Evolutionary conservation across 2,329 filamentous ascomycete species (phyloP), one percentile per base, ranked within the genome.

Genomic region (Verticillium isaacii): DNA sequence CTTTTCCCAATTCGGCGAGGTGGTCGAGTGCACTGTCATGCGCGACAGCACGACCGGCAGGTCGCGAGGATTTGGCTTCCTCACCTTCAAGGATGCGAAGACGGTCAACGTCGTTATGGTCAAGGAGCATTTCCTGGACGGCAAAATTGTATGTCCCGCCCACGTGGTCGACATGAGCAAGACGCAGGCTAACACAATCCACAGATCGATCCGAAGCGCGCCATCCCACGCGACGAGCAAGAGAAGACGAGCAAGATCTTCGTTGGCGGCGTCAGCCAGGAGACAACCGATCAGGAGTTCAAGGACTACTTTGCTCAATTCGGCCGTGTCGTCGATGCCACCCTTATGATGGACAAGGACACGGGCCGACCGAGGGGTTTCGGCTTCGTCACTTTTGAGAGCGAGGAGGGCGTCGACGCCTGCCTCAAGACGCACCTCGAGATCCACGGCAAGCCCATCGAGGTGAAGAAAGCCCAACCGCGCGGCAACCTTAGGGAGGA

Each of bases 81-180:
- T 99, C 65, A 99, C 95, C 0, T 99, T 99, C 82, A 96, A 92
- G 74, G 95, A 99, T 72, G 90, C 95, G 57, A 97, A 97, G 80
- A 97, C 92, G 4, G 95, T 99, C 67, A 99, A 99, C 74, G 96
- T 93, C 68, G 95, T 99, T 66, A 99, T 99, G 95, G 95, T 99
- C 65, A 99, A 99, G 78, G 95, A 99, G 74, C 95, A 99, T 75
- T 96, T 94, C 69, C 85, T 99, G 25, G 95, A 99, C 73, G 95
- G 95, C 65, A 99, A 99, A 78, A 97, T 99, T 75, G 95, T 98
- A 85, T 81, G 91, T 79, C 5, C 23, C 41, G 54, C 9, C 15
- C 32, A 29, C 2, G 34, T 32, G 17, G 17, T 15, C 39, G 50
- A 45, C 32, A 25, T 15, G 11, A 25, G 29, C 5, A 7, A 36